Evolutionary conservation across 805 yeast genomes (phyloP).

Genomic region (Candida maltosa): DNA sequence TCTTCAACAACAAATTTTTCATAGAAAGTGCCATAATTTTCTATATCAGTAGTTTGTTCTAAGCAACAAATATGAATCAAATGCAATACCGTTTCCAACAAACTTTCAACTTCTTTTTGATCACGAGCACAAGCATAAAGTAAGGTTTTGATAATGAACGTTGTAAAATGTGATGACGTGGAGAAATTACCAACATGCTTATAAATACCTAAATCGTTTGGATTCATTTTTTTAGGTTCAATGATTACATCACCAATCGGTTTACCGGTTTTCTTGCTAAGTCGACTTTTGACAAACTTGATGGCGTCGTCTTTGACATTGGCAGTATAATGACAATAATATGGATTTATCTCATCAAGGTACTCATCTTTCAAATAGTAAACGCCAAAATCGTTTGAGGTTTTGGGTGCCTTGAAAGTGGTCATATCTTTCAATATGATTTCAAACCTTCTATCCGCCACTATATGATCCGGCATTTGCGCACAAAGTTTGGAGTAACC

Average conservation of each 20-base stretch:
- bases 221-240: slow-evolving; percentile 43
- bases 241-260: slow-evolving; percentile 50
- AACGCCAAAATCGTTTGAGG: slow-evolving; percentile 33
- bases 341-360: slow-evolving; percentile 50
- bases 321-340: slow-evolving; percentile 70
- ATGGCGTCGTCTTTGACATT: slow-evolving; percentile 85
- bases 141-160: slow-evolving; percentile 50
- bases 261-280: slow-evolving; percentile 36
- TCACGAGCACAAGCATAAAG: slow-evolving; percentile 33
- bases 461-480: slow-evolving; percentile 72
- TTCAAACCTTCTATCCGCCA: slow-evolving; percentile 73
- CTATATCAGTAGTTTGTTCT: slow-evolving; percentile 27
- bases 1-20: slow-evolving; percentile 26
- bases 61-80: slow-evolving; percentile 57
- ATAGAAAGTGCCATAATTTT: slow-evolving; percentile 29
- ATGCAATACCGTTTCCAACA: slow-evolving; percentile 60
- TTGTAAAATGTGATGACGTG: slow-evolving; percentile 48
- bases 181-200: slow-evolving; percentile 48
- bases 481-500: slow-evolving; percentile 67
- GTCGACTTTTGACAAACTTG: slow-evolving; percentile 50
- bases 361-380: slow-evolving; percentile 35
- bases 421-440: slow-evolving; percentile 33
- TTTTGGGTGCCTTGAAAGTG: slow-evolving; percentile 28
- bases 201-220: slow-evolving; percentile 34
- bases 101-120: slow-evolving; percentile 47